phyloP scores from a whole-genome alignment of 495 filamentous ascomycete species.

The Penicillium paxilli region DNA sequence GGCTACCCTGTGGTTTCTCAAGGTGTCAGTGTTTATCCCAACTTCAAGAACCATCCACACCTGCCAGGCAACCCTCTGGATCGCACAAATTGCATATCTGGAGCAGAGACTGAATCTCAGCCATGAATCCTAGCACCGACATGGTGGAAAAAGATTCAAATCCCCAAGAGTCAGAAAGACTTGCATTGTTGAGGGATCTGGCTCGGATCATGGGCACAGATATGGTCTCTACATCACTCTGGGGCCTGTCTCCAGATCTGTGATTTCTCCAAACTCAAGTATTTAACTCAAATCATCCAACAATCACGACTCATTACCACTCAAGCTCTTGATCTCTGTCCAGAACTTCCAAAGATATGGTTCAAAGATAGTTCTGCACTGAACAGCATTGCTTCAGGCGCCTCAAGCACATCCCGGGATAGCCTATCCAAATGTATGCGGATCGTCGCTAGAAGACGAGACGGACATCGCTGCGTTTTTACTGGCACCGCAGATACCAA shows the following conservation, averaged over 20 bases:
- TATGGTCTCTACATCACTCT: constrained; percentile 3
- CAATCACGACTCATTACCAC: neutral
- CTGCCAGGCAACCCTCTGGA: neutral
- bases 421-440: neutral
- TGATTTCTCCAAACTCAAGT: constrained; percentile 8
- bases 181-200: neutral
- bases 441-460: constrained; percentile 6
- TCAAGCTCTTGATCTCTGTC: neutral
- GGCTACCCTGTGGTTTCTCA: no score
- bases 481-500: constrained; percentile 7
- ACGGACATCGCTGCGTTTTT: constrained; percentile 10
- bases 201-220: neutral
- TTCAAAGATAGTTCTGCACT: neutral
- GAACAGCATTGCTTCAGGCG: neutral
- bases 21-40: no score
- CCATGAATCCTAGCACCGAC: neutral
- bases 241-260: constrained; percentile 14
- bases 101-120: no score
- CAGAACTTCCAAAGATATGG: constrained; percentile 7
- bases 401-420: neutral
- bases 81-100: neutral
- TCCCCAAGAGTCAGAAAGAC: neutral
- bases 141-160: neutral
- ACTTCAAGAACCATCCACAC: no score
- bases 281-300: neutral